phyloP scores from a whole-genome alignment of 2,329 filamentous ascomycete species.

The Penicillium sp. region DNA sequence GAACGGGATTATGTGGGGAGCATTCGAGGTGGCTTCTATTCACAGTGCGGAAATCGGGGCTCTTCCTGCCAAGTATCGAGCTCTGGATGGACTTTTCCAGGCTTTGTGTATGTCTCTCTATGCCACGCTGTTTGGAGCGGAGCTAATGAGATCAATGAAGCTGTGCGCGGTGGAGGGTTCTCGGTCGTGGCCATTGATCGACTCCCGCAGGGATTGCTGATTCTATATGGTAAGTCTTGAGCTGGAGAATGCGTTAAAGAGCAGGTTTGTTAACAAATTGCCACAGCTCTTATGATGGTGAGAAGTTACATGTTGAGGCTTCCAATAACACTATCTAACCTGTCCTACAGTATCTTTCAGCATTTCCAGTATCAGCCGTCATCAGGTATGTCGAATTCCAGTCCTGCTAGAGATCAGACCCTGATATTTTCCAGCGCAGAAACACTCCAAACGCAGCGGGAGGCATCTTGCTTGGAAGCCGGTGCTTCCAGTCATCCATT shows the following conservation, averaged over 20 bases:
- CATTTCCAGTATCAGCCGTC: conserved; percentile 11
- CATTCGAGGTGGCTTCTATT: conserved; percentile 64
- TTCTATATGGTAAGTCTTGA: conserved; percentile 31
- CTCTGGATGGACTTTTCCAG: conserved; percentile 63
- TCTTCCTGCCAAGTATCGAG: conserved; percentile 53
- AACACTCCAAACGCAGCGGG: conserved; percentile 22
- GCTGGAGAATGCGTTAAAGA: too few species aligned
- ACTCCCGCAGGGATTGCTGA: conserved; percentile 45
- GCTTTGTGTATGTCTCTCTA: conserved; percentile 56
- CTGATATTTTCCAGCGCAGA: conserved; percentile 53
- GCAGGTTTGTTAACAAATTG: too few species aligned
- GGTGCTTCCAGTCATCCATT: too few species aligned
- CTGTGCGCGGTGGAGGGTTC: conserved; percentile 63
- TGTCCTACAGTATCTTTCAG: conserved; percentile 14
- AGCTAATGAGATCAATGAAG: too few species aligned
- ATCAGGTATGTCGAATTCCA: conserved; percentile 6
- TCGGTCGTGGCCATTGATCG: conserved; percentile 60
- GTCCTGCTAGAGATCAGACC: neutral
- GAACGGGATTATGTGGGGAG: conserved; percentile 64
- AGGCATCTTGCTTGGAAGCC: too few species aligned
- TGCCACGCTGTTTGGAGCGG: too few species aligned
- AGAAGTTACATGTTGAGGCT: neutral
- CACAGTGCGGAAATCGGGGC: conserved; percentile 55
- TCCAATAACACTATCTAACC: conserved; percentile 7
- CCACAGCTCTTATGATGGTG: conserved; percentile 40